Evolutionary conservation across 2,329 filamentous ascomycete species (phyloP).

Genomic region (Xylaria sp.): DNA sequence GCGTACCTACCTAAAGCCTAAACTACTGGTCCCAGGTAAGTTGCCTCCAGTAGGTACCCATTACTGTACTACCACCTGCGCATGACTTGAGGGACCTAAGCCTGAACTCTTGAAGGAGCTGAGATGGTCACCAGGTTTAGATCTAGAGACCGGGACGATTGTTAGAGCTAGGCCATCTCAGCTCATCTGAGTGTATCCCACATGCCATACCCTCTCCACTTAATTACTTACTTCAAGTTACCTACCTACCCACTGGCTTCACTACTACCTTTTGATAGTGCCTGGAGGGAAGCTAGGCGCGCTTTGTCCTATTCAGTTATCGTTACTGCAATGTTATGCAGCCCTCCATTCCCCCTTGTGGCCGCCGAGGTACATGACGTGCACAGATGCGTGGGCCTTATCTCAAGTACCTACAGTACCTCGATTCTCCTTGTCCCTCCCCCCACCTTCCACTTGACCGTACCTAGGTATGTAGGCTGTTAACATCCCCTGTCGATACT

Average conservation of each 20-base stretch:
- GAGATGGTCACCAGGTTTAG: slow-evolving; percentile 27
- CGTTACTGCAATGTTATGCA: slow-evolving; percentile 29
- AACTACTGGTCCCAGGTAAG: not conserved
- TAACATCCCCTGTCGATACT: slow-evolving; percentile 26
- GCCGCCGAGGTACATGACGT: slow-evolving; percentile 20
- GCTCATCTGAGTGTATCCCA: slow-evolving; percentile 31
- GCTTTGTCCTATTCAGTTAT: slow-evolving; percentile 20
- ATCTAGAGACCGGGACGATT: slow-evolving; percentile 9
- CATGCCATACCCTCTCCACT: slow-evolving; percentile 26
- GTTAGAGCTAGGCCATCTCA: slow-evolving; percentile 32
- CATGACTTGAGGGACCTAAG: not conserved
- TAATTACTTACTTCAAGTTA: not conserved
- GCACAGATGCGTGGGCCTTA: slow-evolving; percentile 17
- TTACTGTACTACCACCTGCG: not conserved
- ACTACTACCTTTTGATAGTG: slow-evolving; percentile 7
- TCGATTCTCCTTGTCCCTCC: not conserved
- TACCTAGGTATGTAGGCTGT: too few relatives aligned
- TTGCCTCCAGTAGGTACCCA: not conserved
- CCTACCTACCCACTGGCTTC: not conserved
- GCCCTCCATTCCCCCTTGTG: slow-evolving; percentile 16
- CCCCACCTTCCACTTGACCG: slow-evolving; percentile 22
- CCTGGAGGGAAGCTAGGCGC: slow-evolving; percentile 15
- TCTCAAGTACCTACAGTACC: slow-evolving; percentile 17
- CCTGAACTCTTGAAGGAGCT: slow-evolving; percentile 19
- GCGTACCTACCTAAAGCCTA: not conserved